These are phyloP conservation scores for Ustulina deusta DNA, from an alignment of 2,329 filamentous ascomycete species.

Conservation along the genomic window DNA sequence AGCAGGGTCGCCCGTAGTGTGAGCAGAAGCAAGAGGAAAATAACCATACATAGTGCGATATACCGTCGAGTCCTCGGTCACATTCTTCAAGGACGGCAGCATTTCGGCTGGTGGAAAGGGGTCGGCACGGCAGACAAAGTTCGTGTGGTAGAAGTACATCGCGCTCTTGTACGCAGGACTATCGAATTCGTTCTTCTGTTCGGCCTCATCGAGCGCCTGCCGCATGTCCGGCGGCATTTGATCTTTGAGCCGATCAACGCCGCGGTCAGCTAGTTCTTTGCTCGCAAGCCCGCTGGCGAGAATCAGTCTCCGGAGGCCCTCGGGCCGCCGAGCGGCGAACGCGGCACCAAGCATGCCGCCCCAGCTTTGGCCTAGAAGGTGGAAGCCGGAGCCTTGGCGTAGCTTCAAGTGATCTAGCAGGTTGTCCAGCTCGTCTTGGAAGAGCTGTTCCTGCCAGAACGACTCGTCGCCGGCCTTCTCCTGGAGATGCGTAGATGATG, in stretches of 20 bases:
- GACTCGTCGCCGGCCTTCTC: constrained; percentile 34
- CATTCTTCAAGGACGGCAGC: constrained; percentile 32
- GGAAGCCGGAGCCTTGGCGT: constrained; percentile 26
- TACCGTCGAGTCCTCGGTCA: constrained; percentile 38
- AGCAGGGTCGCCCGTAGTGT: too few relatives aligned
- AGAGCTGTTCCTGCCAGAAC: constrained; percentile 39
- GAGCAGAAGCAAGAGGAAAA: neutral
- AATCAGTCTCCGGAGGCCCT: constrained; percentile 35
- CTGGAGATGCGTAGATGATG: constrained; percentile 38
- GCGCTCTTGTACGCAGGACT: constrained; percentile 35
- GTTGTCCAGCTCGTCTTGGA: constrained; percentile 41
- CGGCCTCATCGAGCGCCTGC: constrained; percentile 32
- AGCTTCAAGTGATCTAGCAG: constrained; percentile 34
- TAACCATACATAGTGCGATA: constrained; percentile 39
- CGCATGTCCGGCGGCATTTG: too few relatives aligned
- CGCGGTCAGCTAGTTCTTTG: constrained; percentile 17
- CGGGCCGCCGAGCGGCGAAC: too few relatives aligned
- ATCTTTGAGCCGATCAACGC: constrained; percentile 19
- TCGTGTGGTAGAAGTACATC: constrained; percentile 29
- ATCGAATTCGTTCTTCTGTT: constrained; percentile 36
- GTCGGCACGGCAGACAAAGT: constrained; percentile 38
- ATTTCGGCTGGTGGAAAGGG: constrained; percentile 37
- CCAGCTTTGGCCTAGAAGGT: constrained; percentile 38
- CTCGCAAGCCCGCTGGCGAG: constrained; percentile 38
- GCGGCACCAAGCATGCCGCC: too few relatives aligned